phyloP scores from a whole-genome alignment of 2,329 filamentous ascomycete genomes.

The Claviceps capensis region DNA sequence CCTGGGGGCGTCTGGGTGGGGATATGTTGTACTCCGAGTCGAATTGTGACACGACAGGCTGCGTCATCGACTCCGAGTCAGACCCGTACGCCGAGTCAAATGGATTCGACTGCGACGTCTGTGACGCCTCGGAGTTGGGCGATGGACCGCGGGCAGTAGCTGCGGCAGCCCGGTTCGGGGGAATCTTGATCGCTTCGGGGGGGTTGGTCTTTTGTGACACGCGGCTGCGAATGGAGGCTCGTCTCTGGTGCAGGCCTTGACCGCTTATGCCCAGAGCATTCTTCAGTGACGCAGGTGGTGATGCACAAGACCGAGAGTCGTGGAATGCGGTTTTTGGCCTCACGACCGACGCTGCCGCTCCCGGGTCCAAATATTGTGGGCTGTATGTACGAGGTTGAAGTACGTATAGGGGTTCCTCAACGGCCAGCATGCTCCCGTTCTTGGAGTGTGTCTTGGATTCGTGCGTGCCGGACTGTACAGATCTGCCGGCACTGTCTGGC shows the following conservation, averaged over 20 bases:
- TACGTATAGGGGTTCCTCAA: slow-evolving; percentile 32
- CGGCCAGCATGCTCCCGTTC: slow-evolving; percentile 1
- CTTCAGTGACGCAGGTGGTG: neutral
- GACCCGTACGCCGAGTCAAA: slow-evolving; percentile 36
- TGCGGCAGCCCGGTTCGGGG: slow-evolving; percentile 20
- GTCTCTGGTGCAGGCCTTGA: slow-evolving; percentile 14
- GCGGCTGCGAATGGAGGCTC: slow-evolving; percentile 37
- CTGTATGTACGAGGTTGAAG: slow-evolving; percentile 46
- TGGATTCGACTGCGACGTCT: slow-evolving; percentile 14
- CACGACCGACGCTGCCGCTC: neutral
- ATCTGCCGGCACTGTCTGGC: neutral
- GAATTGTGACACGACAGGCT: slow-evolving; percentile 19
- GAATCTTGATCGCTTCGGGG: slow-evolving; percentile 41
- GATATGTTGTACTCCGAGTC: slow-evolving; percentile 19
- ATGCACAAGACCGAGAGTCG: neutral
- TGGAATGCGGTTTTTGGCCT: slow-evolving; percentile 1
- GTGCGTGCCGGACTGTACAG: neutral
- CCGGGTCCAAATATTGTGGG: slow-evolving; percentile 16
- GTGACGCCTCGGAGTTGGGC: slow-evolving; percentile 20
- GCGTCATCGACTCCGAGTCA: slow-evolving; percentile 27
- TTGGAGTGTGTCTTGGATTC: slow-evolving; percentile 7
- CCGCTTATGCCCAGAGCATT: slow-evolving; percentile 1
- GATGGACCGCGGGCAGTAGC: slow-evolving; percentile 14
- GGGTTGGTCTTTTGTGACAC: slow-evolving; percentile 39
- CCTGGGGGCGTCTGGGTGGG: slow-evolving; percentile 9